These are phyloP conservation scores for Rhodotorula sp. DNA, from an alignment of 1,284 basidiomycete species.

Conservation along the genomic window DNA sequence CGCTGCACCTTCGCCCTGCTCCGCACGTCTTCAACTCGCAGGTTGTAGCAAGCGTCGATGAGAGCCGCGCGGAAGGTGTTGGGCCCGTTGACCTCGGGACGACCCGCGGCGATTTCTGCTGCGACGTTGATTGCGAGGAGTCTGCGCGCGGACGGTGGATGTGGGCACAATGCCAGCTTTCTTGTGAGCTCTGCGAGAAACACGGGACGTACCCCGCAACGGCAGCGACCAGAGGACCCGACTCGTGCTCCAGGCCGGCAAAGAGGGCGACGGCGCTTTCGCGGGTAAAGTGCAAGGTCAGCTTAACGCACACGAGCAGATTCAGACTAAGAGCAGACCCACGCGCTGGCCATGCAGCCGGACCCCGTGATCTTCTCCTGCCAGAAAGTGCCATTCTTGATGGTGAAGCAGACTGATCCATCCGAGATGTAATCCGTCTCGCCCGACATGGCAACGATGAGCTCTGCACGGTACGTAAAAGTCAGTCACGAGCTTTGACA, in stretches of 20 bases:
- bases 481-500: neutral
- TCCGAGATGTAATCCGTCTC: slow-evolving; percentile 82
- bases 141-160: slow-evolving; percentile 51
- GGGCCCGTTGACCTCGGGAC: slow-evolving; percentile 71
- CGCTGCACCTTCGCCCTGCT: slow-evolving; percentile 18
- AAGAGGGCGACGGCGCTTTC: slow-evolving; percentile 58
- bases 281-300: neutral
- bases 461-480: slow-evolving; percentile 56
- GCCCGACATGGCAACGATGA: slow-evolving; percentile 81
- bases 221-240: slow-evolving; percentile 69
- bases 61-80: slow-evolving; percentile 84
- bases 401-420: slow-evolving; percentile 65
- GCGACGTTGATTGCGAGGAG: slow-evolving; percentile 79
- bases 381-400: slow-evolving; percentile 73
- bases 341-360: slow-evolving; percentile 82
- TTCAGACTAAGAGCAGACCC: slow-evolving; percentile 50
- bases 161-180: neutral
- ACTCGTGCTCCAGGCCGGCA: slow-evolving; percentile 51
- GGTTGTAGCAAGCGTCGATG: slow-evolving; percentile 72
- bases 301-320: neutral
- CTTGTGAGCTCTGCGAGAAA: neutral
- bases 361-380: slow-evolving; percentile 82
- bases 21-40: slow-evolving; percentile 50
- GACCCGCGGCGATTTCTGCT: slow-evolving; percentile 71
- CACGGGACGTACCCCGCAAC: slow-evolving; percentile 64